These are phyloP conservation scores for Domatiomyces globalis DNA, from an alignment of 2,329 filamentous ascomycete species.

Conservation along the genomic window DNA sequence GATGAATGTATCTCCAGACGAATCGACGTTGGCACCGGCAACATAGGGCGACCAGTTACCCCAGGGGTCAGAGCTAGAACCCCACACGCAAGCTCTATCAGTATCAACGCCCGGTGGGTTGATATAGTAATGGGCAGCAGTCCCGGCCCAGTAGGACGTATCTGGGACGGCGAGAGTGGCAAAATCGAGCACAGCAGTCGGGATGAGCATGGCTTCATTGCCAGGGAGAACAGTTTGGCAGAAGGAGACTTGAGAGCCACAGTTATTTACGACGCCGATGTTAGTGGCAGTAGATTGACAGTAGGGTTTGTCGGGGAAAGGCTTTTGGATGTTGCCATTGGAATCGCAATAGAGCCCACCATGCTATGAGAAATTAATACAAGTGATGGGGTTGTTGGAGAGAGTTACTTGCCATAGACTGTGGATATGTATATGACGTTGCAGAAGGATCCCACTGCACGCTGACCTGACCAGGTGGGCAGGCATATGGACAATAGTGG, in stretches of 20 bases:
- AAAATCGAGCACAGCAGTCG: slow-evolving; percentile 46
- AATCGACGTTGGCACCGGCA: slow-evolving; percentile 57
- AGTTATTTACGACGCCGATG: slow-evolving; percentile 53
- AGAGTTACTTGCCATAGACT: slow-evolving; percentile 50
- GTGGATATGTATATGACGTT: slow-evolving; percentile 50
- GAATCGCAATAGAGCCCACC: slow-evolving; percentile 61
- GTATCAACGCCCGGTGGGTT: slow-evolving; percentile 54
- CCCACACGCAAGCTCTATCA: slow-evolving; percentile 57
- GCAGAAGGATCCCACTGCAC: slow-evolving; percentile 64
- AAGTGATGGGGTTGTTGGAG: slow-evolving; percentile 1
- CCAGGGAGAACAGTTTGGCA: slow-evolving; percentile 69
- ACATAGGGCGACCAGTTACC: slow-evolving; percentile 71
- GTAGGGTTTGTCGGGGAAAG: slow-evolving; percentile 53
- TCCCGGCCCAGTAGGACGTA: slow-evolving; percentile 54
- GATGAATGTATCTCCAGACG: slow-evolving; percentile 52
- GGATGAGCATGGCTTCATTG: slow-evolving; percentile 70
- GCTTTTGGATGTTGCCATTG: slow-evolving; percentile 51
- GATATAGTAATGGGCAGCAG: slow-evolving; percentile 66
- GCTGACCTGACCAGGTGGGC: slow-evolving; percentile 60
- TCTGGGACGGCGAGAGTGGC: slow-evolving; percentile 57
- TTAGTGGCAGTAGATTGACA: slow-evolving; percentile 55
- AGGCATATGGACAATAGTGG: slow-evolving; percentile 63
- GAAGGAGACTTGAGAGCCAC: slow-evolving; percentile 49
- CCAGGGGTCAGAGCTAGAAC: slow-evolving; percentile 44
- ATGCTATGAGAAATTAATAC: slow-evolving; percentile 34